Evolutionary conservation across 2,329 filamentous ascomycete genomes (phyloP), one percentile per base, ranked within the genome.

Genomic region (Talaromyces sp.): DNA sequence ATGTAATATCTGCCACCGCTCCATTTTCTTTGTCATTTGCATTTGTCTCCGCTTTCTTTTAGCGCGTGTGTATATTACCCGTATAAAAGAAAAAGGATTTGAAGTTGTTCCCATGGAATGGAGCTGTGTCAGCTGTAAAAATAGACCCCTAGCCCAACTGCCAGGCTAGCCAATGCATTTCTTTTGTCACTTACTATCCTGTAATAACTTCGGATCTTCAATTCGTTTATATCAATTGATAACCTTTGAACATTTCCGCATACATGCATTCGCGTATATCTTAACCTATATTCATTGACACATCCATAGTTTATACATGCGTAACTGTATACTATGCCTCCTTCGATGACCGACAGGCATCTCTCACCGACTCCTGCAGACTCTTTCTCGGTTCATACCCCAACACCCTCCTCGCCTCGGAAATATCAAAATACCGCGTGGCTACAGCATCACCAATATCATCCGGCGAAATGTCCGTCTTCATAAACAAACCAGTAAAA

Each of bases 51-150:
- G 68, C 69, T 74, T 74, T 71, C 68, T 67, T 69, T 70, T 69
- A 71, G 72, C 73, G 68, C 71, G 70, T 75, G 73, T 75, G 73
- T 75, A 75, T 69, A 75, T 67, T 75, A 75, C 70, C 71, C 72
- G 71, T 72, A 71, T 72, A 70, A 73, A 72, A 71, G 60, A 62
- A 62, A 61, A 49, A 53, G 55, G 55, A 57, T 57, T 28, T 57
- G 55, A 57, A 42, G 36, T 28, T 27, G 1, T 52, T 52, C 30
- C 30, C 54, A 27, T 47, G 54, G 33, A 56, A 27, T 33, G 54
- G 54, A 42, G 54, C 54, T 33, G 54, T 56, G 33, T 22, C 54
- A 25, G 54, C 11, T 56, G 54, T 56, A 56, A 56, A 56, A 56
- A 56, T 56, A 56, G 54, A 56, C 22, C 17, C 17, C 44, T 51